Base-by-base conservation (phyloP, 2,329 filamentous ascomycete species). In the Colletotrichum sidae region DNA sequence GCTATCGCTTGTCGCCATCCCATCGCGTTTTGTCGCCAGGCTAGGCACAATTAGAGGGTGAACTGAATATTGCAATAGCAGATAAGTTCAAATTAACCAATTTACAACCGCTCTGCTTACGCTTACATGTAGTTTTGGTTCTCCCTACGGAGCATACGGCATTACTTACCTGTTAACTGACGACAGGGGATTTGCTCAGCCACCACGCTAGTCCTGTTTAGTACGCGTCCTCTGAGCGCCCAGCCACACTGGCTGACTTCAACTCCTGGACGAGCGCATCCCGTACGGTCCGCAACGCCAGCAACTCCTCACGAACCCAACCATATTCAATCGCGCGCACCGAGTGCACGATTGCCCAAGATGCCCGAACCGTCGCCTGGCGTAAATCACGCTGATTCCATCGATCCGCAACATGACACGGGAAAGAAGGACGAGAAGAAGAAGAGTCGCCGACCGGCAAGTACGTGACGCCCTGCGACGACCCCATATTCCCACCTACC, bases 391-490 rank as follows among this genome's bases (percentile, higher is more conserved):
- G 72, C 80, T 73, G 84, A 86, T 76, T 87, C 85, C 52, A 84
- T 88, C 71, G 76, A 80, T 65, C 86, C 85, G 44, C 81, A 85
- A 71, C 85, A 88, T 70, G 82, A 82, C 61, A 77, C 79, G 70
- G 76, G 77, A 71, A 83, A 85, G 73, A 75, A 79, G 69, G 74
- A 85, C 85, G 83, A 96, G 81, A 96, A 94, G 84, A 88, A 91
- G 79, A 97, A 97, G 88, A 96, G 88, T 85, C 90, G 92, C 80
- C 90, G 93, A 80, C 95, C 95, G 72, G 93, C 94, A 72, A 97
- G 94, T 97, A 75, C 80, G 84, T 79, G 79, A 86, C 76, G 49
- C 60, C 65, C 67, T 67, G 60, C 50, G 59, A 63, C 37, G 13
- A 41, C 50, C 44, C 4, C 25, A 25, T 25, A 5, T 25, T 25